Evolutionary conservation across 345 rosid genomes (phyloP).

Genomic region (Pugionium dolabratum): DNA sequence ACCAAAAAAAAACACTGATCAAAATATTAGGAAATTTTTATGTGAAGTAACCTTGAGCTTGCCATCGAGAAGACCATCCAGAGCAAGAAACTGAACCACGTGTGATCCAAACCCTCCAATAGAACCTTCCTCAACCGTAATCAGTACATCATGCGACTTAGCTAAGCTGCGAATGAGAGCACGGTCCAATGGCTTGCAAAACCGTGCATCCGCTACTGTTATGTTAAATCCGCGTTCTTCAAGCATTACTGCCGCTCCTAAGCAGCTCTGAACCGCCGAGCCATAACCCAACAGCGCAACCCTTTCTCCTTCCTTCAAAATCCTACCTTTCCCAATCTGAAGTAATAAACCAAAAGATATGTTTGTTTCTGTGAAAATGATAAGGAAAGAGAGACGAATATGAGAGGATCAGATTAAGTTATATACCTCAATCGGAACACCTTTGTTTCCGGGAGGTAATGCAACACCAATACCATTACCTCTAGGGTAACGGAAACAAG

Average conservation of each 20-base stretch:
- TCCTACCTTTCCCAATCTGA: conserved; percentile 84
- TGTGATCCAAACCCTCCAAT: conserved; percentile 91
- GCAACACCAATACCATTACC: conserved; percentile 85
- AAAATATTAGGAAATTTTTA: background rate
- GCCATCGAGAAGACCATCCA: conserved; percentile 75
- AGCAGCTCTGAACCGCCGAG: conserved; percentile 69
- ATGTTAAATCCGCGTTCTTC: conserved; percentile 43
- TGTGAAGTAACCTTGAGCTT: conserved; percentile 50
- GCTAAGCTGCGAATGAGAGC: conserved; percentile 67
- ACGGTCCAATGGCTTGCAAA: conserved; percentile 84
- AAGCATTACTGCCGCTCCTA: conserved; percentile 58
- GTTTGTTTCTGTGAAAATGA: background rate
- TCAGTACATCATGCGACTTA: conserved; percentile 66
- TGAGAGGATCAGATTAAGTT: background rate
- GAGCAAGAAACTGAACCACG: conserved; percentile 71
- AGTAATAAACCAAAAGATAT: background rate
- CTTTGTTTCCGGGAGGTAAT: conserved; percentile 81
- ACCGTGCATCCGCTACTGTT: conserved; percentile 88
- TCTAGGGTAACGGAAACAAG: conserved; percentile 96
- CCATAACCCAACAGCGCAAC: conserved; percentile 84
- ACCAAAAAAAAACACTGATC: background rate
- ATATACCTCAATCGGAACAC: conserved; percentile 75
- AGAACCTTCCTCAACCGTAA: conserved; percentile 85
- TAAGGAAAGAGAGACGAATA: background rate
- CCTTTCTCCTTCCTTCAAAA: conserved; percentile 65